phyloP scores from a whole-genome alignment of 768 basidiomycete genomes.

The Termitomyces heimii region DNA sequence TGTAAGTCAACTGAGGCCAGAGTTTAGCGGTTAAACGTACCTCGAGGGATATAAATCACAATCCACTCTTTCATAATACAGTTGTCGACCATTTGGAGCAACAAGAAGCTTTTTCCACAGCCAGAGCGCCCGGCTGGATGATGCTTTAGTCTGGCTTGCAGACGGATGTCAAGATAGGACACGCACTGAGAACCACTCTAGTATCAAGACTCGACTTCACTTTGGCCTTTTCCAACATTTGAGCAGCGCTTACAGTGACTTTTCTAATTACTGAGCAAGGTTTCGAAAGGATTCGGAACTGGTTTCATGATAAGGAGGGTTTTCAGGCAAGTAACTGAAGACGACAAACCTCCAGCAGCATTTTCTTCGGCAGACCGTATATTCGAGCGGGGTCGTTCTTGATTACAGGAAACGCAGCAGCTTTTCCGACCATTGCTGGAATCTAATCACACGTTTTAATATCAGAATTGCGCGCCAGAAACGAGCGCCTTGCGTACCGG shows the following conservation, averaged over 20 bases:
- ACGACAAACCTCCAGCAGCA: conserved; percentile 62
- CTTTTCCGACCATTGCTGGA: conserved; percentile 33
- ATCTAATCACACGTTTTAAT: conserved; percentile 10
- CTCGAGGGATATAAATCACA: conserved; percentile 79
- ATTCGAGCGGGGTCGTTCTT: conserved; percentile 48
- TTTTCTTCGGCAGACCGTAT: conserved; percentile 67
- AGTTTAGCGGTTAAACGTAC: conserved; percentile 25
- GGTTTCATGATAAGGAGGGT: conserved; percentile 16
- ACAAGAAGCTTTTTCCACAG: conserved; percentile 73
- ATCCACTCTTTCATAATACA: conserved; percentile 65
- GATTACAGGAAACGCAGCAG: conserved; percentile 36
- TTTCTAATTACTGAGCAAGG: conserved; percentile 72
- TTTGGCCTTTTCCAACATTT: conserved; percentile 48
- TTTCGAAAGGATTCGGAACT: conserved; percentile 67
- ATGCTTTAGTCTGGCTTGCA: conserved; percentile 5
- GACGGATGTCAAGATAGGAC: neutral
- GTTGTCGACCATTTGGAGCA: conserved; percentile 75
- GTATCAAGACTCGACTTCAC: conserved; percentile 42
- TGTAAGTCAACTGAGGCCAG: neutral
- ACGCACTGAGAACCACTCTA: conserved; percentile 63
- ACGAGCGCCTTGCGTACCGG: conserved; percentile 26
- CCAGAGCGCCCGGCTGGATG: conserved; percentile 65
- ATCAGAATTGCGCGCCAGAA: conserved; percentile 13
- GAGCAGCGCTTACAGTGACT: conserved; percentile 50
- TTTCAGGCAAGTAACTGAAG: neutral